Percentiles rank a stretch among this genome's conserved stretches.
These are phyloP conservation scores for Sarocladiaceae sp. DNA, from an alignment of 2,329 filamentous ascomycete species.

Conservation along the genomic window DNA sequence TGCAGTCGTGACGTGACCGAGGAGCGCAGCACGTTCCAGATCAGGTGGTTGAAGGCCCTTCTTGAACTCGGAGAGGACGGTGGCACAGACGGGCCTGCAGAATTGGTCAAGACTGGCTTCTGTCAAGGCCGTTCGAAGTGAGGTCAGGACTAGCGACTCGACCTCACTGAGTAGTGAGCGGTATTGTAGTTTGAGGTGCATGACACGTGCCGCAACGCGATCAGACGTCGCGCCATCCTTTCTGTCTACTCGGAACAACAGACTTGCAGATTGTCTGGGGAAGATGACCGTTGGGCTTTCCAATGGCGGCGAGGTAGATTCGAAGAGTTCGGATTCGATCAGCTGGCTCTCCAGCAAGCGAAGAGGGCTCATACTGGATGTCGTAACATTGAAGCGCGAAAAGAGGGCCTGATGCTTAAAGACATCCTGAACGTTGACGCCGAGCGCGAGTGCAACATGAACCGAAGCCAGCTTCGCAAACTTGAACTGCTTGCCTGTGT, in stretches of 20 bases:
- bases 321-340: slow-evolving; percentile 64
- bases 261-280: slow-evolving; percentile 72
- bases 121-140: slow-evolving; percentile 36
- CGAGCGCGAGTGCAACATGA: slow-evolving; percentile 73
- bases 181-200: slow-evolving; percentile 72
- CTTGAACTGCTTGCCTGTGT: slow-evolving; percentile 44
- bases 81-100: slow-evolving; percentile 39
- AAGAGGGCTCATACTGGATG: slow-evolving; percentile 70
- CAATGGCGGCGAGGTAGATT: slow-evolving; percentile 49
- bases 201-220: slow-evolving; percentile 36
- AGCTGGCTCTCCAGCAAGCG: slow-evolving; percentile 69
- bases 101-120: slow-evolving; percentile 39
- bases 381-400: slow-evolving; percentile 87
- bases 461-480: slow-evolving; percentile 53
- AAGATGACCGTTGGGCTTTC: slow-evolving; percentile 61
- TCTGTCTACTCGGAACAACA: slow-evolving; percentile 73
- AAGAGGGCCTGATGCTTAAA: slow-evolving; percentile 82
- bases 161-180: slow-evolving; percentile 74
- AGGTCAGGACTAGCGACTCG: slow-evolving; percentile 40
- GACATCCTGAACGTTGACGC: slow-evolving; percentile 94
- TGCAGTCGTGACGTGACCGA: slow-evolving; percentile 45
- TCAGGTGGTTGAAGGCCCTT: slow-evolving; percentile 42
- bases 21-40: slow-evolving; percentile 52
- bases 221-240: slow-evolving; percentile 32
- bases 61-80: slow-evolving; percentile 40